phyloP scores from a whole-genome alignment of 176 grass and related monocot species.

The Carex parvula region DNA sequence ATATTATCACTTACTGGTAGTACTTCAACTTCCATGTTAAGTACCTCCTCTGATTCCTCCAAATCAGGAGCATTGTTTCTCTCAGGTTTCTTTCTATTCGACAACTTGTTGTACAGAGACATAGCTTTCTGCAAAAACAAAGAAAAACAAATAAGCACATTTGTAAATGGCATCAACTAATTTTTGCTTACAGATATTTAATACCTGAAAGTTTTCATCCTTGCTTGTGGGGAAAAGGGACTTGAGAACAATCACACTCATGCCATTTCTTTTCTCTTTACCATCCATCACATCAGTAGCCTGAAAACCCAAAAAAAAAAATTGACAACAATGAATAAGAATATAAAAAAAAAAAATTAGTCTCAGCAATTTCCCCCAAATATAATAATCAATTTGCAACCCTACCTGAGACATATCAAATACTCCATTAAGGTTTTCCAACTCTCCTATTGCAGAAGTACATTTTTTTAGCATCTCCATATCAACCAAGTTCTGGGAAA shows the following conservation, averaged over 20 bases:
- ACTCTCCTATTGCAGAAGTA: constrained; percentile 44
- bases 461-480: constrained; percentile 60
- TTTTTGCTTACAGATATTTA: neutral
- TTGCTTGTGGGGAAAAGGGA: constrained; percentile 53
- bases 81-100: constrained; percentile 31
- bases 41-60: constrained; percentile 5
- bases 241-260: constrained; percentile 42
- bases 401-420: constrained; percentile 30
- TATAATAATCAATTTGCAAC: constrained; percentile 29
- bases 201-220: constrained; percentile 56
- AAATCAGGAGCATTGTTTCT: constrained; percentile 35
- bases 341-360: constrained; percentile 11
- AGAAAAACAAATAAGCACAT: constrained; percentile 11
- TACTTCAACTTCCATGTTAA: constrained; percentile 5
- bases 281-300: constrained; percentile 17
- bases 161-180: neutral
- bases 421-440: constrained; percentile 24
- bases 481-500: constrained; percentile 68
- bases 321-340: constrained; percentile 27
- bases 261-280: constrained; percentile 36
- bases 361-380: neutral
- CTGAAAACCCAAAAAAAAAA: constrained; percentile 30
- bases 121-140: constrained; percentile 66
- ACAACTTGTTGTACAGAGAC: constrained; percentile 60
- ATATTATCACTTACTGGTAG: constrained; percentile 19